phyloP scores from a whole-genome alignment of 345 rosid species.

The Erodium maritimum region DNA sequence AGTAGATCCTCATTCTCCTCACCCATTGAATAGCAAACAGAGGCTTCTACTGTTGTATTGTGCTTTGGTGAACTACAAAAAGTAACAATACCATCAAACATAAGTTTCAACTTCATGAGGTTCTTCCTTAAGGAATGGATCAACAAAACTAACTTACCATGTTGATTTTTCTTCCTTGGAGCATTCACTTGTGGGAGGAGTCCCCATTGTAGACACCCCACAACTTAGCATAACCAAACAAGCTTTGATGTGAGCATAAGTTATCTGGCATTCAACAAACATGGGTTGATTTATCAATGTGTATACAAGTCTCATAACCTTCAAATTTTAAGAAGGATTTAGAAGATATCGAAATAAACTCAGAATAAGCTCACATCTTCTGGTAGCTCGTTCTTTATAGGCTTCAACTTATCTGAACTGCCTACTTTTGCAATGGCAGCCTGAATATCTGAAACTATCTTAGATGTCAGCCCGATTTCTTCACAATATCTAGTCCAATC shows the following conservation, averaged over 20 bases:
- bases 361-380: constrained; percentile 21
- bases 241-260: constrained; percentile 28
- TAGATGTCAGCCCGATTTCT: constrained; percentile 23
- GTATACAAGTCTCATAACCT: background rate
- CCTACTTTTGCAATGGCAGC: constrained; percentile 30
- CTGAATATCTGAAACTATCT: constrained; percentile 21
- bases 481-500: constrained; percentile 24
- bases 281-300: background rate
- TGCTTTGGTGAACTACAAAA: background rate
- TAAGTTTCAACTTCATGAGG: constrained; percentile 6
- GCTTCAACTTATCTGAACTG: constrained; percentile 29
- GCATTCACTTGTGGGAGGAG: background rate
- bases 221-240: constrained; percentile 19
- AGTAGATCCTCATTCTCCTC: constrained; percentile 1
- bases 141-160: background rate
- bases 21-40: background rate
- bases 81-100: background rate
- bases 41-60: constrained; percentile 2
- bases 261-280: constrained; percentile 19
- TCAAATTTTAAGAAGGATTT: background rate
- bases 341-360: background rate
- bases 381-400: constrained; percentile 33
- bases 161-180: constrained; percentile 3
- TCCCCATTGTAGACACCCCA: constrained; percentile 17
- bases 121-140: background rate